phyloP scores from a whole-genome alignment of 1,284 basidiomycete genomes.

The Veloboletus limbatus region DNA sequence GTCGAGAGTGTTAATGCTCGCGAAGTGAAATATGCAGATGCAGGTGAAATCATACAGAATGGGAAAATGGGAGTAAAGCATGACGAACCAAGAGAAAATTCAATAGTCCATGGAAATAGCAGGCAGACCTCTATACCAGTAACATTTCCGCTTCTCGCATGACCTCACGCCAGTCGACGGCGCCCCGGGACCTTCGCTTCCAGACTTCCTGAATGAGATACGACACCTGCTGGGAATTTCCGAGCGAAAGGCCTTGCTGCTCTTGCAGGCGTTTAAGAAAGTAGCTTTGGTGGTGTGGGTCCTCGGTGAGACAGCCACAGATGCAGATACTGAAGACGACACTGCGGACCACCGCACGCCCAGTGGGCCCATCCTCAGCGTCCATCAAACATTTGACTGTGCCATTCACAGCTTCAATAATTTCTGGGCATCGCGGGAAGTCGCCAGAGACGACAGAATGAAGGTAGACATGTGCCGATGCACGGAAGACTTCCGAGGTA shows the following conservation, averaged over 20 bases:
- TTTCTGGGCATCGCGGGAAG: slow-evolving; percentile 59
- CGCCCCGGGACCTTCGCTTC: slow-evolving; percentile 34
- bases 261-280: slow-evolving; percentile 48
- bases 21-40: slow-evolving; percentile 16
- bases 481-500: slow-evolving; percentile 70
- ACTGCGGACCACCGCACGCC: slow-evolving; percentile 64
- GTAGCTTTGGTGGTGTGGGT: slow-evolving; percentile 41
- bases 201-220: slow-evolving; percentile 61
- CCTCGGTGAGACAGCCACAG: slow-evolving; percentile 64
- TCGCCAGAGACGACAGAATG: slow-evolving; percentile 70
- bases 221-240: slow-evolving; percentile 60
- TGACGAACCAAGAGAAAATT: slow-evolving; percentile 3
- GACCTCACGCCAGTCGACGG: slow-evolving; percentile 60
- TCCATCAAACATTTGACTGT: slow-evolving; percentile 50
- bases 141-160: slow-evolving; percentile 54
- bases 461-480: slow-evolving; percentile 69
- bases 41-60: slow-evolving; percentile 9
- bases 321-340: slow-evolving; percentile 77
- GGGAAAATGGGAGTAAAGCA: slow-evolving; percentile 2
- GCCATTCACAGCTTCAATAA: slow-evolving; percentile 51
- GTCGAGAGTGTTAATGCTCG: slow-evolving; percentile 10
- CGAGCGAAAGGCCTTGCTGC: slow-evolving; percentile 51
- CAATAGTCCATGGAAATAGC: not conserved
- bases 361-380: slow-evolving; percentile 42
- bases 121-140: slow-evolving; percentile 50